Evolutionary conservation across 805 yeast genomes (phyloP), one percentile per base, ranked within the genome.

Genomic region (Saturnispora serradocipensis): DNA sequence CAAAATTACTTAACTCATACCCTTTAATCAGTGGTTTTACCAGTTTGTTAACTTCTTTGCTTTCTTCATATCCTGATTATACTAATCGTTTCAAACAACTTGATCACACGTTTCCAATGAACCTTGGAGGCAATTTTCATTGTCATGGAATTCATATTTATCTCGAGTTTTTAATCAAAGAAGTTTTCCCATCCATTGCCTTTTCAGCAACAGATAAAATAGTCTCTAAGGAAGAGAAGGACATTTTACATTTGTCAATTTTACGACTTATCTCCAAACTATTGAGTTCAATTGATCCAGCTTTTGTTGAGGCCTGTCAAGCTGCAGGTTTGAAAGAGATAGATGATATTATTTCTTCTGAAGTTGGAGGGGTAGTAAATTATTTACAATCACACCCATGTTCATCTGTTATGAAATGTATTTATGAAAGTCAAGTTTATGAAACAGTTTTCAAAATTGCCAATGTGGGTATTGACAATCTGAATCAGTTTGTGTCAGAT

Each of bases 111-210:
- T 85, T 73, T 59, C 96, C 96, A 0, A 58, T 70, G 6, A 78
- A 75, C 49, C 63, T 88, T 27, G 96, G 96, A 0, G 62, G 63
- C 2, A 70, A 72, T 0, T 77, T 81, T 56, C 24, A 95, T 58
- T 76, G 70, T 32, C 74, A 73, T 32, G 96, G 96, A 2, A 66
- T 88, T 5, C 80, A 89, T 79, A 88, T 93, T 3, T 91, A 90
- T 59, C 64, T 86, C 50, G 91, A 88, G 49, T 88, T 79, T 58
- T 63, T 89, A 13, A 61, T 86, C n/a, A 68, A 75, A 11, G 86
- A 84, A 43, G 78, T 89, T 0, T 79, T 89, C 56, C 76, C 75
- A 6, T 76, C 78, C 25, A 69, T 86, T 2, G 61, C 68, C 2
- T 65, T 72, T 8, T 63, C 78, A 4, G 62, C 62, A 28, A 61